Evolutionary conservation across 2,329 filamentous ascomycete species (phyloP), one percentile per base, ranked within the genome.

Genomic region (Sporothrix globosa): DNA sequence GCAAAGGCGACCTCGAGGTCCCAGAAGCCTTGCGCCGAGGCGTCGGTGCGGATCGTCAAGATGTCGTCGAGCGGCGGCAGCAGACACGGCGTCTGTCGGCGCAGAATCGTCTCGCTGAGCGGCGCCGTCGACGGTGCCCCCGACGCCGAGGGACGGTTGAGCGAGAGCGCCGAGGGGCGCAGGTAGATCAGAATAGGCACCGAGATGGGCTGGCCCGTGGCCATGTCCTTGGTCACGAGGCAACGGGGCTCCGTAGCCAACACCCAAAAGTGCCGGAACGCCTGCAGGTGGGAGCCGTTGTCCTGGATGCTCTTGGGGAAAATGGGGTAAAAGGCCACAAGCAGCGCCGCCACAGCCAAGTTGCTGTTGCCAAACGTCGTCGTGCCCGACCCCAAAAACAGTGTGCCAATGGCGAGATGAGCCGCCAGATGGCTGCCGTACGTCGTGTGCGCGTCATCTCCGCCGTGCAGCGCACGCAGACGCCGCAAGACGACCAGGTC

Each of bases 181-280:
- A 92, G 83, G 11, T 83, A 85, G 69, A 97, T 85, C 4, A 85
- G 84, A 60, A 97, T 84, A 0, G 92, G 88, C 2, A 94, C 86
- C 9, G 89, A 87, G 65, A 97, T 87, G 0, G 94, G 91, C 56
- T 93, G 89, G 53, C 91, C 89, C 0, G 92, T 97, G 71, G 96
- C 90, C 3, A 96, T 87, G 75, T 99, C 96, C 72, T 95, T 92
- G 21, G 92, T 88, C 0, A 99, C 88, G 0, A 99, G 86, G 77
- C 95, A 98, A 67, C 96, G 88, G 11, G 93, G 88, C 76, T 99
- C 96, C 0, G 92, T 91, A 1, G 96, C 96, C 3, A 99, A 85
- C 13, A 97, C 95, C 96, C 96, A 99, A 77, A 99, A 92, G 80
- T 99, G 95, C 5, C 96, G 89, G 82, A 99, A 96, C 3, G 96